Conservation (phyloP, 208 protist species). For the Porcisia deanei region DNA sequence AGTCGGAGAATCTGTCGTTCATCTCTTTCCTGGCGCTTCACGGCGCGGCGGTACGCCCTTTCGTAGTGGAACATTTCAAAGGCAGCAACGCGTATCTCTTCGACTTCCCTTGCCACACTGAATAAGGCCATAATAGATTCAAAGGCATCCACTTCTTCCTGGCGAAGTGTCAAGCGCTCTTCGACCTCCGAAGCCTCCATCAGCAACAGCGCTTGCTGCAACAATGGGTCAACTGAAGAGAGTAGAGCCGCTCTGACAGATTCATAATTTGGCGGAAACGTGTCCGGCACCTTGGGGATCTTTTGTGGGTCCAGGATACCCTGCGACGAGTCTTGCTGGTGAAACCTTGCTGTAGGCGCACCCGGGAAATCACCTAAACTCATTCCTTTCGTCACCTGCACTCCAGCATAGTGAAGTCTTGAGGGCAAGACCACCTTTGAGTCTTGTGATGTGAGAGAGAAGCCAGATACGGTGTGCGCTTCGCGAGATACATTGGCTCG, state of each 20-base stretch:
- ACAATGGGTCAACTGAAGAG: constrained; percentile 25
- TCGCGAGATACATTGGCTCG: background rate
- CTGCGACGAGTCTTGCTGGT: background rate
- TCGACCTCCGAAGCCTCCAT: constrained; percentile 45
- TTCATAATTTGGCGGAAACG: background rate
- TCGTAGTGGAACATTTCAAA: constrained; percentile 59
- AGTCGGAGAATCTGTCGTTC: constrained; percentile 43
- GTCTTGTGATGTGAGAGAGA: background rate
- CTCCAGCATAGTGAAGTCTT: constrained; percentile 12
- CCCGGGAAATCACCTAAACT: background rate
- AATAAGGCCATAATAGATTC: constrained; percentile 34
- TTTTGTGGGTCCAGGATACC: background rate
- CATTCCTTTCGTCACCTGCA: background rate
- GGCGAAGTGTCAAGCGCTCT: constrained; percentile 35
- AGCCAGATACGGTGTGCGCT: background rate
- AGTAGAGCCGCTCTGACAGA: background rate
- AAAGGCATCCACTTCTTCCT: constrained; percentile 36
- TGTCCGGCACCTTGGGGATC: background rate
- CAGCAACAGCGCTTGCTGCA: constrained; percentile 54
- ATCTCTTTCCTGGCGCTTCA: constrained; percentile 47
- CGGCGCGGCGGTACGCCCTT: constrained; percentile 30
- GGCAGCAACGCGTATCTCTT: constrained; percentile 41
- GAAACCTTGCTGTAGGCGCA: background rate
- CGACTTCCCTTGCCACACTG: constrained; percentile 36
- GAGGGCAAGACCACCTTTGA: constrained; percentile 3